Evolutionary conservation across 169 alveolate genomes (phyloP), one percentile per base, ranked within the genome.

Genomic region (Eimeria acervulina): DNA sequence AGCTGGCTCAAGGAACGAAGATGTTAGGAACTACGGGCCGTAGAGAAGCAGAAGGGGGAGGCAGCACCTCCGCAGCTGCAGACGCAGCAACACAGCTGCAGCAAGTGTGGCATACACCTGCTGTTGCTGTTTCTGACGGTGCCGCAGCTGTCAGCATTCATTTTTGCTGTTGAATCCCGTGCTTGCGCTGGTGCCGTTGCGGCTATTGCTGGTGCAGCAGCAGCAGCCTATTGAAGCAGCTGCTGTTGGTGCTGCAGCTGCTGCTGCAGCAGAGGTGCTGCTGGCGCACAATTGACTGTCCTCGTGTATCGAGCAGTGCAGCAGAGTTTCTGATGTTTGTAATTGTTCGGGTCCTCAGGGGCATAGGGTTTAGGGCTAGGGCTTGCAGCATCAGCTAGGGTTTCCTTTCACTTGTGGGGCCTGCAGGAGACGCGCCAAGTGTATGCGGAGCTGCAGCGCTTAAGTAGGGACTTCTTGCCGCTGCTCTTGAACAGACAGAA

Each of bases 381-480:
- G 91, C 51, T 3, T 52, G 68, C 89, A 21, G 40, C 89, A 17
- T 15, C 51, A 10, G 84, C 84, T 72, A 40, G 17, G n/a, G 85
- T 40, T 8, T 74, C 33, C 36, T 72, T 13, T 33, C 36, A 38
- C 36, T 72, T 33, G 36, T 44, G 88, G 74, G 51, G 31, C n/a
- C 19, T 83, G 74, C 91, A 83, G 91, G 91, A 83, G 70, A 52
- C 91, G 21, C 91, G 44, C 33, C 72, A 42, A 21, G 91, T 83
- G 44, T 83, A 83, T 33, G 91, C 91, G 26, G 91, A 83, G 91
- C 91, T 83, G 42, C 91, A 51, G 52, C 68, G 91, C 36, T 52
- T 83, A 51, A 44, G 72, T 40, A 72, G 91, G 2, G 91, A 52
- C 52, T 83, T 83, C 91, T 83, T 83, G 74, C 91, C 91, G 72